Base-by-base conservation (phyloP, 768 basidiomycete genomes). In the Cubamyces lactineus region DNA sequence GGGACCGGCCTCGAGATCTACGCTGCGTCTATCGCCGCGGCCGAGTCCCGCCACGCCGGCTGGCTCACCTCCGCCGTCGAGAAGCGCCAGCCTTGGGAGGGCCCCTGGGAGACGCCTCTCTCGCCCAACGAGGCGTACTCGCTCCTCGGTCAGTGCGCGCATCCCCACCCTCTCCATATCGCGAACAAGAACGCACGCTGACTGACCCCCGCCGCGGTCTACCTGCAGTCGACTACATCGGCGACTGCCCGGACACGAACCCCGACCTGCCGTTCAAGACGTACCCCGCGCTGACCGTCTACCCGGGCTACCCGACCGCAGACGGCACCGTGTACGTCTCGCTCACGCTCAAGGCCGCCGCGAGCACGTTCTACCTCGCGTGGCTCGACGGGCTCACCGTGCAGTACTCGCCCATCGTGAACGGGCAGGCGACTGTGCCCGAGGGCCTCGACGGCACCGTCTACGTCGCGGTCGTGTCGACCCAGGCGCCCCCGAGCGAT, bases 1-100 rank as follows among this genome's bases (percentile, higher is more conserved):
- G 70, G 75, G 61, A 66, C 79, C 73, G 74, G 28, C 43, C 28
- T 49, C 24, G 5, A 40, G 3, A 23, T 53, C 51, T 30, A 28
- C 49, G 16, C 51, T 7, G 43, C 64, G 62, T 60, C 68, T 23
- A 88, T 91, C 66, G 76, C 89, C n/a, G 77, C 80, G 26, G 77
- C 77, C 49, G 84, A 86, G 71, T 77, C 82, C 54, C 76, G 83
- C 54, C 83, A 85, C 64, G 75, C 78, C 19, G 74, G 77, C 11
- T 86, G 84, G 83, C 63, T 84, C 46, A 66, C 72, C 56, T 74
- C 77, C 19, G 75, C 77, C 26, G 78, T 79, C n/a, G 66, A 71
- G 54, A 73, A 79, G 55, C 69, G 68, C 28, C 71, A 78, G 43
- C 73, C 80, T 1, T 84, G 83, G 81, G 76, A 78, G 59, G 76